Evolutionary conservation across 345 rosid genomes (phyloP).

Genomic region (Gynandropsis gynandra): DNA sequence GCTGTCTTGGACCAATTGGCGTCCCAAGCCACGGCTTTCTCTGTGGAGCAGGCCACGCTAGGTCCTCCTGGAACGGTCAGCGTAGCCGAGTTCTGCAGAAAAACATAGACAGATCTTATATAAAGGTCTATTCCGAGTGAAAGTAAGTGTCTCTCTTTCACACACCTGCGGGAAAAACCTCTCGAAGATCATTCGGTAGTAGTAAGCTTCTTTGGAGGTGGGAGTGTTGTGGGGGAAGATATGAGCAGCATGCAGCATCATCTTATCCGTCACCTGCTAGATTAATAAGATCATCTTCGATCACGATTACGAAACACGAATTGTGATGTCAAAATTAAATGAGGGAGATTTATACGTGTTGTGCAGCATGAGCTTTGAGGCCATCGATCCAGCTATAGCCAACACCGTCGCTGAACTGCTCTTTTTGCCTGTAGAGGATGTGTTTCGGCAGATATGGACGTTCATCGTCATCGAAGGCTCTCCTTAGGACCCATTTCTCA

Average conservation of each 20-base stretch:
- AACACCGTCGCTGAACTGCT: constrained; percentile 95
- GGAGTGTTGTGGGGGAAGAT: constrained; percentile 87
- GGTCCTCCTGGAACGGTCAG: constrained; percentile 90
- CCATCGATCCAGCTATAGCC: constrained; percentile 99
- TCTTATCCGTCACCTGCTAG: constrained; percentile 66
- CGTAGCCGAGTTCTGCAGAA: constrained; percentile 77
- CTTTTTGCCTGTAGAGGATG: constrained; percentile 91
- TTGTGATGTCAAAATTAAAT: neutral
- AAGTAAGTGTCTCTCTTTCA: neutral
- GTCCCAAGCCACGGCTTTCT: constrained; percentile 87
- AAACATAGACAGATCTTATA: no score
- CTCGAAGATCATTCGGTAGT: constrained; percentile 86
- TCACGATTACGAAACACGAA: neutral
- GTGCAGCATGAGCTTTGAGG: constrained; percentile 71
- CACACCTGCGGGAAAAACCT: constrained; percentile 86
- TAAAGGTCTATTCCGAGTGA: neutral
- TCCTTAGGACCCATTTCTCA: constrained; percentile 85
- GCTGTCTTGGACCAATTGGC: constrained; percentile 72
- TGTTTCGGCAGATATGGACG: constrained; percentile 88
- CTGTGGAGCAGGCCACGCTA: constrained; percentile 84
- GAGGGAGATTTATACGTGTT: constrained; percentile 34
- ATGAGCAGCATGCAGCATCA: constrained; percentile 66
- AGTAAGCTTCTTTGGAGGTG: constrained; percentile 74
- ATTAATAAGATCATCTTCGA: no score
- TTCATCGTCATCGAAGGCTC: constrained; percentile 81